Conservation (phyloP, 2,329 filamentous ascomycete species). For the Penicillium sp. region DNA sequence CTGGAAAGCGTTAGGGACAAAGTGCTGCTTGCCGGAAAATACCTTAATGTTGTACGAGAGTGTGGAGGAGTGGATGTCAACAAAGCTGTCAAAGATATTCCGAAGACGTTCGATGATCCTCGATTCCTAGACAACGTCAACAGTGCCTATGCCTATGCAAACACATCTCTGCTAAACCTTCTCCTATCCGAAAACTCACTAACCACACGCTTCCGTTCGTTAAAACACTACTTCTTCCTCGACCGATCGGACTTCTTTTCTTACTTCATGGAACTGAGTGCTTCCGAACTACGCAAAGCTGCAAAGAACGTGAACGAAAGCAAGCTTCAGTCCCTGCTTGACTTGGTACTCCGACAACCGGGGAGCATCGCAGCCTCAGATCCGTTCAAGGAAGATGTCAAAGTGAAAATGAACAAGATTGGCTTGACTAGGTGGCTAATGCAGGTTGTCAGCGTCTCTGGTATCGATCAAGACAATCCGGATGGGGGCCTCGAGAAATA, state of each 20-base stretch:
- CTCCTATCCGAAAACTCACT: conserved; percentile 90
- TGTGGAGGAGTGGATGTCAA: conserved; percentile 94
- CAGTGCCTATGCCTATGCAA: conserved; percentile 89
- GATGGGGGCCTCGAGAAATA: conserved; percentile 64
- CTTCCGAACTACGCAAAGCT: conserved; percentile 84
- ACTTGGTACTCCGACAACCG: conserved; percentile 91
- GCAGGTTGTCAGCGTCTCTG: conserved; percentile 93
- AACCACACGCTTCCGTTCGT: conserved; percentile 76
- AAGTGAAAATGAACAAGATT: conserved; percentile 94
- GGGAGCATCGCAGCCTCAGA: conserved; percentile 91
- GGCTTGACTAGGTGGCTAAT: conserved; percentile 91
- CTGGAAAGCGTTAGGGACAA: conserved; percentile 89
- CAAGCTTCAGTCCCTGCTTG: conserved; percentile 93
- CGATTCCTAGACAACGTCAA: conserved; percentile 96
- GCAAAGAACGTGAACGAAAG: conserved; percentile 84
- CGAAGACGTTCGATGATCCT: conserved; percentile 83
- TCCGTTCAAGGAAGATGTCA: conserved; percentile 97
- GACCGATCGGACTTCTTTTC: conserved; percentile 97
- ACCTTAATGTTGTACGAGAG: conserved; percentile 94
- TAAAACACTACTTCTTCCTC: conserved; percentile 99
- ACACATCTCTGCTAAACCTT: conserved; percentile 84
- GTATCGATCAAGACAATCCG: conserved; percentile 77
- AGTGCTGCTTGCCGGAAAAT: conserved; percentile 91
- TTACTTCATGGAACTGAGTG: conserved; percentile 89
- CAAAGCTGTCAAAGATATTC: conserved; percentile 83